Percentiles rank a stretch among this genome's conserved stretches.
Conservation (phyloP, 305 asterid species). For the Petunia hybrid region DNA sequence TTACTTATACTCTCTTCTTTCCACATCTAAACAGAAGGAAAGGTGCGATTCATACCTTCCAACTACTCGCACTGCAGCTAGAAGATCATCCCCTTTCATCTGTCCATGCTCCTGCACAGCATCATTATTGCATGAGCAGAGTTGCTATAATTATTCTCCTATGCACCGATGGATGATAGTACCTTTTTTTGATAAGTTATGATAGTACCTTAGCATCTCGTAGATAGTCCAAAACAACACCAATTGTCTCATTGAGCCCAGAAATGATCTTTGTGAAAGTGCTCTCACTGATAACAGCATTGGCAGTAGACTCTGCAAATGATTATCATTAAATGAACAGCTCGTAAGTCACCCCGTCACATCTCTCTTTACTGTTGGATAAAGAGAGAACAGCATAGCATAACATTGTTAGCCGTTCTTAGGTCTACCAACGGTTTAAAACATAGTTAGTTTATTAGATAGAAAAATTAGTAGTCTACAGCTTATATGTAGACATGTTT, state of each 20-base stretch:
- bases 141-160: conserved; percentile 31
- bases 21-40: conserved; percentile 21
- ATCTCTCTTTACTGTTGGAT: conserved; percentile 13
- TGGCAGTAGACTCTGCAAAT: conserved; percentile 51
- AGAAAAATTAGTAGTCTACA: too few relatives aligned
- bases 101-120: conserved; percentile 72
- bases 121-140: conserved; percentile 40
- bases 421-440: too few relatives aligned
- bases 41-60: conserved; percentile 66
- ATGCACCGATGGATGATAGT: not conserved
- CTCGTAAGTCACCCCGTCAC: conserved; percentile 20
- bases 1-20: not conserved
- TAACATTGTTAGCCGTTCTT: too few relatives aligned
- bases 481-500: too few relatives aligned
- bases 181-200: too few relatives aligned
- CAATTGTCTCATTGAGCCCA: conserved; percentile 82
- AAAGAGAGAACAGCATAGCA: conserved; percentile 26
- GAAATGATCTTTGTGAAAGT: conserved; percentile 67
- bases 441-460: too few relatives aligned
- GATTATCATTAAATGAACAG: not conserved
- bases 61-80: conserved; percentile 85
- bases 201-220: conserved; percentile 77
- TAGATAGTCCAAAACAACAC: conserved; percentile 75
- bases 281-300: conserved; percentile 56
- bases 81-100: conserved; percentile 87